Evolutionary conservation across 257 asterid species (phyloP).

Genomic region (Coffea eugenioides): DNA sequence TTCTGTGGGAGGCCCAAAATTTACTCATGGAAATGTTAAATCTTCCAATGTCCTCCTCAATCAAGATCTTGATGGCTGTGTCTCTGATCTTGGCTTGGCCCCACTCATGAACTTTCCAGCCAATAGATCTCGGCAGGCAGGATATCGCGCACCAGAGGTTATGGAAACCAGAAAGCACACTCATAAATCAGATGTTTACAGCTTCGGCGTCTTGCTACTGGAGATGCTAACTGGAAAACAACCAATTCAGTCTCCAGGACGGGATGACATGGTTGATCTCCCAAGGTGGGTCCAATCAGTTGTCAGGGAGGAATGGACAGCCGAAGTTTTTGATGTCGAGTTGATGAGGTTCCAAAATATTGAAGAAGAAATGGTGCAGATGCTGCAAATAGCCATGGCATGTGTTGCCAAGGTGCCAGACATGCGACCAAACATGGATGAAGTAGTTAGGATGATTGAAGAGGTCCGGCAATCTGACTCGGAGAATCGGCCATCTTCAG

Average conservation of each 20-base stretch:
- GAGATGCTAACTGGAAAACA: slow-evolving; percentile 95
- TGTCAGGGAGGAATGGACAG: slow-evolving; percentile 97
- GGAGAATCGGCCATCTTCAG: slow-evolving; percentile 75
- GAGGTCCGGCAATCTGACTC: slow-evolving; percentile 80
- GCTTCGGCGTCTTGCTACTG: slow-evolving; percentile 85
- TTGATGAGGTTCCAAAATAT: slow-evolving; percentile 71
- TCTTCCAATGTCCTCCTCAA: slow-evolving; percentile 79
- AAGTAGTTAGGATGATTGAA: slow-evolving; percentile 81
- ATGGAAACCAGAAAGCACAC: slow-evolving; percentile 64
- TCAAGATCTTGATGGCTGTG: slow-evolving; percentile 64
- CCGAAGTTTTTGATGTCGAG: slow-evolving; percentile 88
- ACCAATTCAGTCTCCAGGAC: slow-evolving; percentile 67
- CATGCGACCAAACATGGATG: slow-evolving; percentile 78
- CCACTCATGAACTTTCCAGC: slow-evolving; percentile 77
- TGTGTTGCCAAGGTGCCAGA: slow-evolving; percentile 81
- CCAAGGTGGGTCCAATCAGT: slow-evolving; percentile 98
- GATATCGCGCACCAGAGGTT: slow-evolving; percentile 88
- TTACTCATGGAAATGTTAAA: slow-evolving; percentile 82
- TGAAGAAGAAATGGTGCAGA: slow-evolving; percentile 95
- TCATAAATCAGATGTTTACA: slow-evolving; percentile 86
- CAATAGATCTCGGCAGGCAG: slow-evolving; percentile 63
- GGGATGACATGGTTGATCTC: slow-evolving; percentile 78
- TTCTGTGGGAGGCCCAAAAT: slow-evolving; percentile 69
- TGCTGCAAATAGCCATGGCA: slow-evolving; percentile 93
- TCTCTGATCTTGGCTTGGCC: slow-evolving; percentile 78